Evolutionary conservation across 345 rosid genomes (phyloP).

Genomic region (Lepidium sativum): DNA sequence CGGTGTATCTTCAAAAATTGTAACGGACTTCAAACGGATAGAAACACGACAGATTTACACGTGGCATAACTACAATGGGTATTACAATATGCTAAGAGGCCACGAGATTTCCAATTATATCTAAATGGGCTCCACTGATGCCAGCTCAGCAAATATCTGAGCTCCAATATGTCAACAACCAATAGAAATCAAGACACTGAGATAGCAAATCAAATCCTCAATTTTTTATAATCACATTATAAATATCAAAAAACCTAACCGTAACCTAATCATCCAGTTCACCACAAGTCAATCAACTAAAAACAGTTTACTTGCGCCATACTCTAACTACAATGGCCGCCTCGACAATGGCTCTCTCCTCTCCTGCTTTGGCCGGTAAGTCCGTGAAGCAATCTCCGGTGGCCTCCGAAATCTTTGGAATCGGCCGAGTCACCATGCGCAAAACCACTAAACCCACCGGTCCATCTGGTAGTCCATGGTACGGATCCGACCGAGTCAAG

Average conservation of each 20-base stretch:
- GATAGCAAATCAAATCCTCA: not conserved
- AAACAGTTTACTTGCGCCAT: not conserved
- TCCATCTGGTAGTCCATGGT: slow-evolving; percentile 18
- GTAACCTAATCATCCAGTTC: not conserved
- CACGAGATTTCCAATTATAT: too few relatives aligned
- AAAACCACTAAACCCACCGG: not conserved
- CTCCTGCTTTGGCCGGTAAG: not conserved
- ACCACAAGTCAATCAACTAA: not conserved
- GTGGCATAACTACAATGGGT: not conserved
- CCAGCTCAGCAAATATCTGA: not conserved
- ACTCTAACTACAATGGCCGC: not conserved
- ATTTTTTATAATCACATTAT: not conserved
- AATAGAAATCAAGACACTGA: not conserved
- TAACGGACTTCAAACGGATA: too few relatives aligned
- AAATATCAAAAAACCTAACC: not conserved
- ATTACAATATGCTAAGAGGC: not conserved
- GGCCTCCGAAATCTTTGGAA: not conserved
- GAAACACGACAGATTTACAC: not conserved
- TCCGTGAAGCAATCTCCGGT: not conserved
- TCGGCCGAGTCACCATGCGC: not conserved
- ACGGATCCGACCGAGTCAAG: slow-evolving; percentile 58
- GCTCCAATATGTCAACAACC: slow-evolving; percentile 7
- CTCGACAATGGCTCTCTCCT: slow-evolving; percentile 4
- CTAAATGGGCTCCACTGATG: not conserved
- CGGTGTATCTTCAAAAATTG: too few relatives aligned